Evolutionary conservation across 1,284 basidiomycete species (phyloP).

Genomic region (Irpex sp.): DNA sequence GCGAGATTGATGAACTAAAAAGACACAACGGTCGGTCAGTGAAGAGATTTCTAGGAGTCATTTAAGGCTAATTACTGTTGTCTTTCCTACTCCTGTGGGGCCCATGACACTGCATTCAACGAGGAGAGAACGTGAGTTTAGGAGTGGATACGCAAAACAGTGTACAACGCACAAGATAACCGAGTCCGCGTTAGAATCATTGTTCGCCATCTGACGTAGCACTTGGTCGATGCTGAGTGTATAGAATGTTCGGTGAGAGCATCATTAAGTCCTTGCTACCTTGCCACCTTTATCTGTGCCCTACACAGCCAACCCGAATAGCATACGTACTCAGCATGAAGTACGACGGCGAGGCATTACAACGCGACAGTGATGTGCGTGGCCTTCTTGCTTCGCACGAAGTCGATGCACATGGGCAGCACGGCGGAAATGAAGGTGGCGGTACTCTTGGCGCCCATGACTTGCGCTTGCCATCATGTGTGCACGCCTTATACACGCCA

Average conservation of each 20-base stretch:
- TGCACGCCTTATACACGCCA: background rate
- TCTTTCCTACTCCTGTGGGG: conserved; percentile 21
- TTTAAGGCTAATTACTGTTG: conserved; percentile 11
- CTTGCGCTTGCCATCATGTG: too few species aligned
- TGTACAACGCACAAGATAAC: background rate
- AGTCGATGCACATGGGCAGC: background rate
- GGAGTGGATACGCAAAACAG: too few species aligned
- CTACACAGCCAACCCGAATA: background rate
- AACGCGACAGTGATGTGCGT: background rate
- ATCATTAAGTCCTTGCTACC: background rate
- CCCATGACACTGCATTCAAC: conserved; percentile 15
- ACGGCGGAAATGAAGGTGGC: background rate
- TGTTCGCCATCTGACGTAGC: background rate
- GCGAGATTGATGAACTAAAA: conserved; percentile 22
- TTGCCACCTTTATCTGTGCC: background rate
- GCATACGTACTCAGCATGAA: background rate
- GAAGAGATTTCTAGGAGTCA: background rate
- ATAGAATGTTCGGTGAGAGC: background rate
- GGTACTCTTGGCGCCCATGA: background rate
- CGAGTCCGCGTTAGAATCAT: background rate
- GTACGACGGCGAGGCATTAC: too few species aligned
- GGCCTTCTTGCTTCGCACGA: background rate
- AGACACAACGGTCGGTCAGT: background rate
- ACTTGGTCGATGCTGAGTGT: background rate
- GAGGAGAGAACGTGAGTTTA: background rate